These are phyloP conservation scores for Albugo candida DNA, from an alignment of 352 stramenopile species.

Conservation along the genomic window DNA sequence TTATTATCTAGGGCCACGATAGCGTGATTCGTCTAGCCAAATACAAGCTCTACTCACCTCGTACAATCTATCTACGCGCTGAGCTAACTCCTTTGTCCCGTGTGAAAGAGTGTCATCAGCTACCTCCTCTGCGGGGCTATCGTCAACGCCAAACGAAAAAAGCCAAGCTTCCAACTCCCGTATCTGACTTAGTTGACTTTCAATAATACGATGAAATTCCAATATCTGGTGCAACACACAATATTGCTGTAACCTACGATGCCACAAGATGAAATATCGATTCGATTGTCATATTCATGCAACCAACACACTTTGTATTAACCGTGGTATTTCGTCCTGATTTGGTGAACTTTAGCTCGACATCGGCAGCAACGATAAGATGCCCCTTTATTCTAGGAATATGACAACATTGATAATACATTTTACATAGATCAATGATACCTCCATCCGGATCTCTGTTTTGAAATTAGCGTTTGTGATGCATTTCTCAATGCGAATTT, in stretches of 20 bases:
- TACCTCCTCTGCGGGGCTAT: too few relatives aligned
- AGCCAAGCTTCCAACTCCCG: too few relatives aligned
- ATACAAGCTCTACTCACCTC: not conserved
- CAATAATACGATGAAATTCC: conserved; percentile 34
- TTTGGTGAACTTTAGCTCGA: conserved; percentile 51
- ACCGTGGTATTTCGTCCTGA: conserved; percentile 25
- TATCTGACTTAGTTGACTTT: not conserved
- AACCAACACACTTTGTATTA: conserved; percentile 21
- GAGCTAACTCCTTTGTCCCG: too few relatives aligned
- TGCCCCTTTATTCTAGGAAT: conserved; percentile 21
- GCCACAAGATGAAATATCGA: not conserved
- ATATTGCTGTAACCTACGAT: conserved; percentile 50
- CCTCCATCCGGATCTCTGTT: conserved; percentile 49
- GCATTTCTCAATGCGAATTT: conserved; percentile 42
- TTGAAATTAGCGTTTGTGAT: conserved; percentile 26
- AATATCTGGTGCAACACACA: conserved; percentile 72
- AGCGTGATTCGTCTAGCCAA: too few relatives aligned
- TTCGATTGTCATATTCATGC: not conserved
- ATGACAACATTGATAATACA: not conserved
- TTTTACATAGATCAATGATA: conserved; percentile 1
- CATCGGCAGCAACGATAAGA: conserved; percentile 44
- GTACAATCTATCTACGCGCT: too few relatives aligned
- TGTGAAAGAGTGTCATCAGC: too few relatives aligned
- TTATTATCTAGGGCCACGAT: conserved; percentile 12
- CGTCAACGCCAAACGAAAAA: too few relatives aligned